These are phyloP conservation scores for Phytophthora brassicae DNA, from an alignment of 352 stramenopile genomes.

Conservation along the genomic window DNA sequence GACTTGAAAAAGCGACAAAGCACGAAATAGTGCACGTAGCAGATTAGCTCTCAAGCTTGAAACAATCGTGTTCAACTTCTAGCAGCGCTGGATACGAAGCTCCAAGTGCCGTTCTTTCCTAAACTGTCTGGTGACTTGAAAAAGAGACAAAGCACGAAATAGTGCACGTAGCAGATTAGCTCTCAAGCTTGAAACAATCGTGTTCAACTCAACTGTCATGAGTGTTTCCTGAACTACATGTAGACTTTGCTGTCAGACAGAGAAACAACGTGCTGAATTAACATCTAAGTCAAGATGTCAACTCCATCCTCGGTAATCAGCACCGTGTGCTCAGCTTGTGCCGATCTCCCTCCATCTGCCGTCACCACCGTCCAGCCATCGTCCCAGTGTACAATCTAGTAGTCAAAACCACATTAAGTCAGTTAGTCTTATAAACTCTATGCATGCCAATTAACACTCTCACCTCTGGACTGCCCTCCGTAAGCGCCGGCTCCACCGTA, in stretches of 20 bases:
- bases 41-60: too few relatives aligned
- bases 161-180: background rate
- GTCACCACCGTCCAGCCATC: slow-evolving; percentile 98
- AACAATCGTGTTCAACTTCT: too few relatives aligned
- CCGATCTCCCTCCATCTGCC: slow-evolving; percentile 90
- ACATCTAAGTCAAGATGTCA: slow-evolving; percentile 91
- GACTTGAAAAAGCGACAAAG: slow-evolving; percentile 20
- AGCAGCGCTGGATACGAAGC: slow-evolving; percentile 61
- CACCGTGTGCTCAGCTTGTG: slow-evolving; percentile 98
- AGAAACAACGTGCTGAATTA: too few relatives aligned
- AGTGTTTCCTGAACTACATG: background rate
- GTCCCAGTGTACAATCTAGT: slow-evolving; percentile 89
- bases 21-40: background rate
- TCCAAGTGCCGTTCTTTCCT: slow-evolving; percentile 78
- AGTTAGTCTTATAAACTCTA: background rate
- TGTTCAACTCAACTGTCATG: background rate
- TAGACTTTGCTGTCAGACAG: slow-evolving; percentile 12
- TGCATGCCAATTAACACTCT: background rate
- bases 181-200: background rate
- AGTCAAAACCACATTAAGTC: background rate
- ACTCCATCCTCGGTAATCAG: slow-evolving; percentile 94
- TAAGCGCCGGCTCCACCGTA: slow-evolving; percentile 98
- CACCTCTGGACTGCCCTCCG: slow-evolving; percentile 88
- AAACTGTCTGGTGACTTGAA: slow-evolving; percentile 21
- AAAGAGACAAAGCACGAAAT: slow-evolving; percentile 15